phyloP scores from a whole-genome alignment of 1,139 yeast species.

The Saccharomyces pastorianus region DNA sequence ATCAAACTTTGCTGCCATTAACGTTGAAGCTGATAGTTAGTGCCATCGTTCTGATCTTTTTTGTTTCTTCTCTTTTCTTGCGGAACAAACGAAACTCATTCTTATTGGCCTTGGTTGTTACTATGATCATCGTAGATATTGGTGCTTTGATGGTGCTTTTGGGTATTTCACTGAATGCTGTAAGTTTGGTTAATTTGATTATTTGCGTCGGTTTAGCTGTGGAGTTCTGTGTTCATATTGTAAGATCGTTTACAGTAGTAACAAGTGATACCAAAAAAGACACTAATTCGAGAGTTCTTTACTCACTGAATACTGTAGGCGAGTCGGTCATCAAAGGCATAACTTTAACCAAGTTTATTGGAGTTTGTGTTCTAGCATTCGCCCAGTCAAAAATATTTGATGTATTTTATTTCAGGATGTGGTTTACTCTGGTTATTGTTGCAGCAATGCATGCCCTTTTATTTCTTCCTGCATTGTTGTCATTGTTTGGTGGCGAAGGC shows the following conservation, averaged over 20 bases:
- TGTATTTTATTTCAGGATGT: constrained; percentile 89
- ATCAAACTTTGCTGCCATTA: constrained; percentile 50
- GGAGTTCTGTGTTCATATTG: constrained; percentile 84
- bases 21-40: constrained; percentile 48
- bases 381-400: constrained; percentile 82
- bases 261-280: constrained; percentile 30
- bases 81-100: constrained; percentile 60
- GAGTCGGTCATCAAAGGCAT: constrained; percentile 87
- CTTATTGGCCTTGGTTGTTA: constrained; percentile 50
- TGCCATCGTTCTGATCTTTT: constrained; percentile 51
- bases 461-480: constrained; percentile 65
- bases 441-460: constrained; percentile 75
- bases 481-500: constrained; percentile 51
- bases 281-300: constrained; percentile 34
- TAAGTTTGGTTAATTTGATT: constrained; percentile 76
- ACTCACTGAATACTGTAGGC: constrained; percentile 68
- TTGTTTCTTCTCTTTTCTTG: constrained; percentile 48
- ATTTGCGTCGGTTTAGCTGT: constrained; percentile 90
- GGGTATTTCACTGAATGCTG: constrained; percentile 78
- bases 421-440: constrained; percentile 72
- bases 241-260: constrained; percentile 60
- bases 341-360: constrained; percentile 79
- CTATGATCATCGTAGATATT: constrained; percentile 59
- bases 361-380: constrained; percentile 78
- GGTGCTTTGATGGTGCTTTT: constrained; percentile 78